Base-by-base conservation (phyloP, 805 yeast species). In the Sugiyamaella chiloensis region DNA sequence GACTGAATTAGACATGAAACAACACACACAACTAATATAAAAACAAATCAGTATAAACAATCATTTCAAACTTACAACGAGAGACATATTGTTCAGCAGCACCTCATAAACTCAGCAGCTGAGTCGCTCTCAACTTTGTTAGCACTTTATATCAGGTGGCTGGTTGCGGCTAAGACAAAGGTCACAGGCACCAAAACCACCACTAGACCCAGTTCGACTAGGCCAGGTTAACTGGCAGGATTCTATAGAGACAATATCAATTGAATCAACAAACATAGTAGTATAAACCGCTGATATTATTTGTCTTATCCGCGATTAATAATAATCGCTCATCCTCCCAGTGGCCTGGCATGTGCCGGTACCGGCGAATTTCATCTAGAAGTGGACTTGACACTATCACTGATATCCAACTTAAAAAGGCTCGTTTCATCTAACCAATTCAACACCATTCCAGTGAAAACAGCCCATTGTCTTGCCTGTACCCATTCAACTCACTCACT, bases 41-140 rank as follows among this genome's bases (percentile, higher is more conserved):
- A 29, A n/a, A 5, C 34, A 29, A 5, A 14, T 17, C 6, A 6
- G 17, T 6, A 14, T 5, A 14, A 5, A 29, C 34, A 14, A n/a
- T 17, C 4, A 4, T 29, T n/a, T 4, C 34, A 17, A 6, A 42
- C 46, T 42, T 42, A 42, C 46, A 42, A 42, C 46, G 46, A 42
- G 42, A 42, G 46, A 42, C 46, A 42, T 42, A n/a, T 34, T 34
- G 3, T 7, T 6, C n/a, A n/a, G n/a, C n/a, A n/a, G n/a, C n/a
- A n/a, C n/a, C n/a, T n/a, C n/a, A n/a, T n/a, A n/a, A n/a, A n/a
- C n/a, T n/a, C n/a, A n/a, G n/a, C n/a, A n/a, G n/a, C n/a, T n/a
- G n/a, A n/a, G n/a, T n/a, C n/a, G n/a, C n/a, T n/a, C n/a, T n/a
- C n/a, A n/a, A n/a, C n/a, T n/a, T 21, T 34, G 37, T 34, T 34